phyloP scores from a whole-genome alignment of 768 basidiomycete genomes.

The Xanthoconium purpureum region DNA sequence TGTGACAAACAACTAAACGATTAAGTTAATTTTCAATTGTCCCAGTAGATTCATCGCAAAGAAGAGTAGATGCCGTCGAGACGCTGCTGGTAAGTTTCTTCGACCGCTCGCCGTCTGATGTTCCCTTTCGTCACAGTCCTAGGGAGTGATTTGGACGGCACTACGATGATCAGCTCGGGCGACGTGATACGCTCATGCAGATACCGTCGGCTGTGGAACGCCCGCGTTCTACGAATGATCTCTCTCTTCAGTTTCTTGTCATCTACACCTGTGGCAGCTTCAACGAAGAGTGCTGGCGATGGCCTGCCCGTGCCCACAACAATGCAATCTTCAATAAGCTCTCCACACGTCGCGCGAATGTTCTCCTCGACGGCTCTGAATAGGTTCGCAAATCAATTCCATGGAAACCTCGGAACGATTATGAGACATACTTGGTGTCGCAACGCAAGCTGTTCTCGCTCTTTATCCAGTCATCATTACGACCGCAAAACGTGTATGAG shows the following conservation, averaged over 20 bases:
- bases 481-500: constrained; percentile 61
- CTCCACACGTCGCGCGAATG: constrained; percentile 58
- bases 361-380: constrained; percentile 74
- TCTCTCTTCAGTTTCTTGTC: constrained; percentile 62
- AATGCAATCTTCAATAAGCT: constrained; percentile 62
- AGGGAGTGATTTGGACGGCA: constrained; percentile 63
- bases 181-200: constrained; percentile 74
- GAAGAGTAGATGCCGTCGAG: constrained; percentile 57
- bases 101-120: constrained; percentile 72
- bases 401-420: background rate
- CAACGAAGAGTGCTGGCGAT: constrained; percentile 73
- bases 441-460: constrained; percentile 74
- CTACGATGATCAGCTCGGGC: constrained; percentile 63
- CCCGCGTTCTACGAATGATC: constrained; percentile 67
- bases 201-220: constrained; percentile 73
- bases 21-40: constrained; percentile 19
- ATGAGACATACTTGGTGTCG: constrained; percentile 57
- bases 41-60: constrained; percentile 11
- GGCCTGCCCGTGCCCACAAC: constrained; percentile 77
- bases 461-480: constrained; percentile 86
- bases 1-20: constrained; percentile 7
- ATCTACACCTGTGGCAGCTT: constrained; percentile 53
- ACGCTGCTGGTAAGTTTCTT: constrained; percentile 55
- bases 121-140: constrained; percentile 82
- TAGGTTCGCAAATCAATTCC: constrained; percentile 6